Conservation (phyloP, 192 early-diverging fungal species). For the Gamsiella multidivaricata region DNA sequence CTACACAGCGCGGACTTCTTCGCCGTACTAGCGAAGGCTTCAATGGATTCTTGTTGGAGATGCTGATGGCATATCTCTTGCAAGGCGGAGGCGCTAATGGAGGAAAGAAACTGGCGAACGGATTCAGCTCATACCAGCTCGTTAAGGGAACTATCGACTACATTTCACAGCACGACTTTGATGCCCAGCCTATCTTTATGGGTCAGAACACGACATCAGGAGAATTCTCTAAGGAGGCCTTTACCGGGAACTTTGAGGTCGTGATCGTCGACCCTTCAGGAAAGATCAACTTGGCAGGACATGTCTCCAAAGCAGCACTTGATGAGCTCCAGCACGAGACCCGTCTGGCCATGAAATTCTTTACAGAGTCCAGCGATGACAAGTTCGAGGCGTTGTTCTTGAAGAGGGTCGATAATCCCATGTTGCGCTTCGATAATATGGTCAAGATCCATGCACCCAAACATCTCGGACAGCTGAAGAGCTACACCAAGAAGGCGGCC, state of each 20-base stretch:
- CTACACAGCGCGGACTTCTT: constrained; percentile 77
- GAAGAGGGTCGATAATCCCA: constrained; percentile 70
- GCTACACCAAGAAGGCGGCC: constrained; percentile 39
- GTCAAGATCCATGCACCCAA: constrained; percentile 58
- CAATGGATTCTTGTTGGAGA: constrained; percentile 83
- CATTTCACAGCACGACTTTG: constrained; percentile 78
- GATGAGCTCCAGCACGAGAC: constrained; percentile 83
- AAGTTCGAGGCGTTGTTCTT: constrained; percentile 85
- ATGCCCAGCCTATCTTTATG: constrained; percentile 73
- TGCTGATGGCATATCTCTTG: constrained; percentile 91
- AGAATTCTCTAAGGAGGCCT: constrained; percentile 74
- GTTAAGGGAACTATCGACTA: constrained; percentile 88
- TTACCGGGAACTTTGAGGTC: constrained; percentile 74
- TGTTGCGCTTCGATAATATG: constrained; percentile 78
- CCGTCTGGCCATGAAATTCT: constrained; percentile 65
- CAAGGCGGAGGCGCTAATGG: constrained; percentile 65
- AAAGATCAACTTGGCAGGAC: constrained; percentile 83
- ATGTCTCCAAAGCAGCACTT: constrained; percentile 71
- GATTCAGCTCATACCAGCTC: constrained; percentile 88
- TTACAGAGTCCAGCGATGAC: constrained; percentile 74
- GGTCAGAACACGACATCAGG: constrained; percentile 62
- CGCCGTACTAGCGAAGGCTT: constrained; percentile 60
- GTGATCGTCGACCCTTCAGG: constrained; percentile 90
- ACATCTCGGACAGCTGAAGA: constrained; percentile 21
- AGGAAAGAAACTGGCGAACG: constrained; percentile 70